Evolutionary conservation across 2,329 filamentous ascomycete species (phyloP).

Genomic region (Aspergillus fijiensis): DNA sequence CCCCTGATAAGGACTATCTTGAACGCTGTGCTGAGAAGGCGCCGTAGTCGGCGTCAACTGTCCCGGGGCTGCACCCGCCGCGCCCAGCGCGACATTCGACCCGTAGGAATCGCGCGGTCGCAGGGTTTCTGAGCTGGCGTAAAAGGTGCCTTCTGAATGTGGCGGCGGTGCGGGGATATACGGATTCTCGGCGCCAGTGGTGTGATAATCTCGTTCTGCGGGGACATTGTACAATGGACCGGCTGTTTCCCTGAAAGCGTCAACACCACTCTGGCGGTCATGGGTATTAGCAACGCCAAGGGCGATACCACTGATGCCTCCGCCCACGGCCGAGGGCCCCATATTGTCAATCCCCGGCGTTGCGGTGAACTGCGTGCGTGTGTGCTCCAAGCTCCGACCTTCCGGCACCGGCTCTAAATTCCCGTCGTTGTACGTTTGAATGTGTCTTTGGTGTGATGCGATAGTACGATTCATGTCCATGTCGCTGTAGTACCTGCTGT

Average conservation of each 20-base stretch:
- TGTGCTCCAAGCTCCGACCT: slow-evolving; percentile 22
- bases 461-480: slow-evolving; percentile 15
- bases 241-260: slow-evolving; percentile 54
- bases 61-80: slow-evolving; percentile 34
- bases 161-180: slow-evolving; percentile 32
- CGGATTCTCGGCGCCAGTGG: slow-evolving; percentile 38
- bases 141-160: slow-evolving; percentile 10
- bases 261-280: slow-evolving; percentile 63
- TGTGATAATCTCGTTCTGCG: slow-evolving; percentile 37
- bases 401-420: slow-evolving; percentile 8
- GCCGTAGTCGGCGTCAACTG: slow-evolving; percentile 33
- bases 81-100: slow-evolving; percentile 38
- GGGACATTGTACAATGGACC: slow-evolving; percentile 28
- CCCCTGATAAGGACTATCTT: slow-evolving; percentile 36
- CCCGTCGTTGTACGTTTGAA: neutral
- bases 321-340: slow-evolving; percentile 58
- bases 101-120: slow-evolving; percentile 42
- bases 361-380: slow-evolving; percentile 40
- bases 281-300: slow-evolving; percentile 65
- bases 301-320: slow-evolving; percentile 68
- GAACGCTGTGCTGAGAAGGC: slow-evolving; percentile 53
- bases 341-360: slow-evolving; percentile 69
- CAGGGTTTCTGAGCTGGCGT: slow-evolving; percentile 25
- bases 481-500: slow-evolving; percentile 12
- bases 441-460: slow-evolving; percentile 4